These are phyloP conservation scores for Diaporthe humulicola DNA, from an alignment of 2,329 filamentous ascomycete genomes.

Conservation along the genomic window DNA sequence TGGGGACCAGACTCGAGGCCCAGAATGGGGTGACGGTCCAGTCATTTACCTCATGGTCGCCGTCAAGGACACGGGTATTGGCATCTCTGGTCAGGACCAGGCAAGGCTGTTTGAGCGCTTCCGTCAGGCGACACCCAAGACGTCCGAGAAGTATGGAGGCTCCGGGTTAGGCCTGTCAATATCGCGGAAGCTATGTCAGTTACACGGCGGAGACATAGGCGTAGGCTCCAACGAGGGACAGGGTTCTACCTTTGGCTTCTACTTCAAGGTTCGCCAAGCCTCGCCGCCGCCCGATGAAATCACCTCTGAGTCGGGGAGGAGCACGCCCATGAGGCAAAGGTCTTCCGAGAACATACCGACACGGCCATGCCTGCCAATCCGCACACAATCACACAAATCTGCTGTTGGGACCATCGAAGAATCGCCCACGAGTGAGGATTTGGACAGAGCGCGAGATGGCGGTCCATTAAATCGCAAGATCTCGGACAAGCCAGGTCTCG, in stretches of 20 bases:
- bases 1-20: not conserved
- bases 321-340: constrained; percentile 2
- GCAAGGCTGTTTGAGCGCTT: constrained; percentile 30
- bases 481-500: not conserved
- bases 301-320: not conserved
- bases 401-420: not conserved
- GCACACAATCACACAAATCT: not conserved
- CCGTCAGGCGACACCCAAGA: constrained; percentile 30
- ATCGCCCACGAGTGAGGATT: not conserved
- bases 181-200: constrained; percentile 24
- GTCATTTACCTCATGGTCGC: constrained; percentile 20
- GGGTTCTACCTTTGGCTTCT: constrained; percentile 30
- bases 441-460: not conserved
- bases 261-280: constrained; percentile 17
- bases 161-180: constrained; percentile 28
- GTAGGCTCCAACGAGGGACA: constrained; percentile 22
- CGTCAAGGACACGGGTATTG: constrained; percentile 27
- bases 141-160: constrained; percentile 28
- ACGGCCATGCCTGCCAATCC: constrained; percentile 1
- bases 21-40: constrained; percentile 19
- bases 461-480: not conserved
- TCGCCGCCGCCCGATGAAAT: not conserved
- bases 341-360: not conserved
- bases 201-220: constrained; percentile 31
- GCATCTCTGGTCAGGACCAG: constrained; percentile 5